A percentile compares a stretch with the other conserved stretches of the same genome.
Conservation (phyloP, 345 rosid species). For the Conringia planisiliqua region DNA sequence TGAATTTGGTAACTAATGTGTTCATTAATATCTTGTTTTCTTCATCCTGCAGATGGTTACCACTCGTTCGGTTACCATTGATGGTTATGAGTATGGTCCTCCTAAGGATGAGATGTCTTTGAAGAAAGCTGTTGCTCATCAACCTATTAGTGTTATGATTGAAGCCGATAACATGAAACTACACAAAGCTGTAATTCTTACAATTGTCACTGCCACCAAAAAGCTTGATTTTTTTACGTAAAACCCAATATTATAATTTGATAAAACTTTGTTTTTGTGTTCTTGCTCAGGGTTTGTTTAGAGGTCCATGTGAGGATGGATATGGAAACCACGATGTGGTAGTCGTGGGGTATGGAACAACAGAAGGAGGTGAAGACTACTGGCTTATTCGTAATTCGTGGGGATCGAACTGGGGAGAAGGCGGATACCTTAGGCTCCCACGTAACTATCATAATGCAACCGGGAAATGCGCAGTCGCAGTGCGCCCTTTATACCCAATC, state of each 20-base stretch:
- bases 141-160: constrained; percentile 64
- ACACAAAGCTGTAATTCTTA: too few relatives aligned
- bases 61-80: constrained; percentile 53
- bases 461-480: neutral
- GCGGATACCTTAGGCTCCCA: neutral
- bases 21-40: neutral
- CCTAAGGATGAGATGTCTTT: constrained; percentile 54
- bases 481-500: neutral
- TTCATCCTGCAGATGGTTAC: constrained; percentile 40
- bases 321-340: neutral
- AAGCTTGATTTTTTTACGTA: neutral
- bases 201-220: neutral
- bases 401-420: constrained; percentile 9
- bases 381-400: constrained; percentile 19
- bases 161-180: too few relatives aligned
- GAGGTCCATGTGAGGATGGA: neutral
- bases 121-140: constrained; percentile 56
- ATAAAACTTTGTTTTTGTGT: neutral
- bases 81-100: constrained; percentile 57
- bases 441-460: neutral
- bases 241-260: neutral
- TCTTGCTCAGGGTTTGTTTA: constrained; percentile 13
- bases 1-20: neutral
- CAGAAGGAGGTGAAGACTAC: neutral
- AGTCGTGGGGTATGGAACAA: constrained; percentile 7